These are phyloP conservation scores for Blastobotrys capitulatus DNA, from an alignment of 1,139 yeast genomes.

Conservation along the genomic window DNA sequence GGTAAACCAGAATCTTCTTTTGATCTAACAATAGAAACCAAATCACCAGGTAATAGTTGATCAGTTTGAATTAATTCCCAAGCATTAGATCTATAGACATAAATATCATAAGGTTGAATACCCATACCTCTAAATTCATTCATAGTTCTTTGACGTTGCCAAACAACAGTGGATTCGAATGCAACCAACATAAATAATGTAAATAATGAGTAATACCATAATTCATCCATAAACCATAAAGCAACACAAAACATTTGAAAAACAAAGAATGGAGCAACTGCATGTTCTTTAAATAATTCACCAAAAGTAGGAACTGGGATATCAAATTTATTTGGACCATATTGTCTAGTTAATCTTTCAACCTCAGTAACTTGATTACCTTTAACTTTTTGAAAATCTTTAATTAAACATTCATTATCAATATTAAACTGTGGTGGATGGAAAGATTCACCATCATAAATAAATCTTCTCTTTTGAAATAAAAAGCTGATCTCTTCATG, in stretches of 20 bases:
- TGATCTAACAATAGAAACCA: constrained; percentile 83
- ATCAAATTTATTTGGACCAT: constrained; percentile 84
- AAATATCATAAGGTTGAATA: constrained; percentile 78
- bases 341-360: constrained; percentile 51
- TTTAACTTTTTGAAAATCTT: constrained; percentile 50
- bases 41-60: constrained; percentile 84
- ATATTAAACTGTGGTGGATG: constrained; percentile 77
- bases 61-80: constrained; percentile 73
- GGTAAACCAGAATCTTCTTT: constrained; percentile 91
- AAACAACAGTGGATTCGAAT: constrained; percentile 89
- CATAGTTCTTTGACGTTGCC: constrained; percentile 91
- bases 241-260: constrained; percentile 96
- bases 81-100: constrained; percentile 60
- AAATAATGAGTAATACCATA: constrained; percentile 93
- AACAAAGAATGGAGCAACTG: constrained; percentile 96
- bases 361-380: constrained; percentile 51
- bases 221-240: constrained; percentile 93
- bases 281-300: constrained; percentile 94
- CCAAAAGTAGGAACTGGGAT: constrained; percentile 90
- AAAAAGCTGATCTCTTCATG: constrained; percentile 64
- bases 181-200: constrained; percentile 87
- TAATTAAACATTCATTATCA: constrained; percentile 56
- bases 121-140: constrained; percentile 97
- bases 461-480: constrained; percentile 89
- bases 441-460: constrained; percentile 59